Base-by-base conservation (phyloP, 192 early-diverging fungal genomes). In the Podila clonocystis region DNA sequence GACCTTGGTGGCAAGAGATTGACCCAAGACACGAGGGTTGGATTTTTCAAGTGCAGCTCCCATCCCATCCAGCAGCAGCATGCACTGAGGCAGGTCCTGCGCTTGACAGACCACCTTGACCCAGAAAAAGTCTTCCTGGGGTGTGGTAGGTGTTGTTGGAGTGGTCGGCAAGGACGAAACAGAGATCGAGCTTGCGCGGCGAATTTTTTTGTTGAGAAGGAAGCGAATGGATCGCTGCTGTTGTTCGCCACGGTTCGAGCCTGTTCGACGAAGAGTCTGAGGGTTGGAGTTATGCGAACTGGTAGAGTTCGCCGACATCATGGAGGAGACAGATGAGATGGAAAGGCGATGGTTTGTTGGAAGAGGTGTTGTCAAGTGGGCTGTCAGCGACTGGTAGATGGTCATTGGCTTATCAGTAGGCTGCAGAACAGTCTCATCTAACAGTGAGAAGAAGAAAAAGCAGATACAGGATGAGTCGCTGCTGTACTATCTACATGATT, bases 391-490 rank as follows among this genome's bases (percentile, higher is more conserved):
- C 30, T 86, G 74, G 41, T 86, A 90, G 9, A 90, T 88, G 11
- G 85, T 74, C 63, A 90, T 78, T 19, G 89, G 89, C 74, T 88
- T 84, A 73, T 90, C 87, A 60, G 83, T 72, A 6, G 89, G 83
- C 29, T 83, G 80, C 20, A 90, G 69, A 7, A 84, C 74, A 13
- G 84, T 75, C 58, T 85, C 84, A 28, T 90, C 89, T 88, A 57
- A 24, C 41, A 30, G 57, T 19, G 13, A 41, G 20, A 55, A 11
- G 4, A 50, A 19, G 11, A 9, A 52, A 19, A 52, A 52, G 52
- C n/a, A 55, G 24, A 24, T 45, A 45, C 41, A 45, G 11, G 41
- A 15, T 45, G 41, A 45, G 41, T 45, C 12, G 41, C 2, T 45
- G 41, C 41, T 45, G 13, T 45, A 17, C 41, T 45, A 17, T 45